A percentile compares a stretch with the other conserved stretches of the same genome.
Evolutionary conservation across 805 yeast genomes (phyloP).

Genomic region (Kockiozyma suomiensis): DNA sequence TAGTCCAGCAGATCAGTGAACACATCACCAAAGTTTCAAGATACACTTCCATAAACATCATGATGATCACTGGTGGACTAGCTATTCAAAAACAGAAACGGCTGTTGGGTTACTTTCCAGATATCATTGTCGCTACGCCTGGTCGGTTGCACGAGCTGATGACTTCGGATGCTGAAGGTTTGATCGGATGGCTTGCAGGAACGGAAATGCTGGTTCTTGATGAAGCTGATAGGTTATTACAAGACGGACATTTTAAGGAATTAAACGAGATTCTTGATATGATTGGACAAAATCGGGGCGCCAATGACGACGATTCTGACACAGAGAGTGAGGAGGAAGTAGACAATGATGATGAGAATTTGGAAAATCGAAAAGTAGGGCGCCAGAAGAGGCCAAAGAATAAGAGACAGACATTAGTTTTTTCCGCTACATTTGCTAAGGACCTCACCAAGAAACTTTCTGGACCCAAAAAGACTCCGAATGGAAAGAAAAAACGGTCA

Average conservation of each 20-base stretch:
- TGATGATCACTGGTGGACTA: constrained; percentile 90
- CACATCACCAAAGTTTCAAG: constrained; percentile 59
- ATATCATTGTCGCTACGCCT: constrained; percentile 88
- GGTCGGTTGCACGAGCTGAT: constrained; percentile 80
- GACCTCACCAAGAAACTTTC: constrained; percentile 78
- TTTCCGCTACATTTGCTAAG: constrained; percentile 88
- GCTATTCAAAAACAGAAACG: constrained; percentile 93
- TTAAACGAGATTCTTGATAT: constrained; percentile 76
- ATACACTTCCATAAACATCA: constrained; percentile 59
- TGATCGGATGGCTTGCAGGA: constrained; percentile 48
- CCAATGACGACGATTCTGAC: constrained; percentile 36
- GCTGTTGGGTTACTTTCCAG: constrained; percentile 67
- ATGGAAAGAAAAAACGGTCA: constrained; percentile 34
- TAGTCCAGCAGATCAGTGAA: constrained; percentile 88
- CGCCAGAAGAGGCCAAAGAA: neutral
- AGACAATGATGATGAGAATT: constrained; percentile 31
- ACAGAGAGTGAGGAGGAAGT: constrained; percentile 45
- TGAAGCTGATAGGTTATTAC: constrained; percentile 93
- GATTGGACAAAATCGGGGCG: constrained; percentile 51
- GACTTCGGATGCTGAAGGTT: constrained; percentile 55
- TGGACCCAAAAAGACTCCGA: constrained; percentile 42
- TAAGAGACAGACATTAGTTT: constrained; percentile 81
- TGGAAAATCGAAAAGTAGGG: neutral
- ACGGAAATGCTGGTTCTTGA: constrained; percentile 69
- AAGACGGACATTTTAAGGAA: constrained; percentile 96